Evolutionary conservation across 345 rosid genomes (phyloP).

Genomic region (Orychophragmus violaceus): DNA sequence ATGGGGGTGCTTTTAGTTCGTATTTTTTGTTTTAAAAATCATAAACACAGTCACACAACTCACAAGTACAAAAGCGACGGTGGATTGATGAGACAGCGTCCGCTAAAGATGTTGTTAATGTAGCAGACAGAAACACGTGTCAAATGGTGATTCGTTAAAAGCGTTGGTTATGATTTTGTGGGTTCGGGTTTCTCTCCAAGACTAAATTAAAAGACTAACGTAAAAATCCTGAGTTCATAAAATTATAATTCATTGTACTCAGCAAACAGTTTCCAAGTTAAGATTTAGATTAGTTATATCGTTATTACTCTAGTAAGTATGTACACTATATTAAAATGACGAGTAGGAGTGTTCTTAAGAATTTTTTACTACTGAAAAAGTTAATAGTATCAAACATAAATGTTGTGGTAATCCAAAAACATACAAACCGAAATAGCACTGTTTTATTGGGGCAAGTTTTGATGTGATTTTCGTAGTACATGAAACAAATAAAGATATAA

Average conservation of each 20-base stretch:
- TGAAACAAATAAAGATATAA: not conserved
- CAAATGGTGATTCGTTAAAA: conserved; percentile 21
- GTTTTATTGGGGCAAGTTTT: not conserved
- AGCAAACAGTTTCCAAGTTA: not conserved
- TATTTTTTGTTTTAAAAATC: conserved; percentile 5
- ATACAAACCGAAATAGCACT: no score
- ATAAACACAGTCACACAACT: not conserved
- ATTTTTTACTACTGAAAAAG: not conserved
- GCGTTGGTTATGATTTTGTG: conserved; percentile 33
- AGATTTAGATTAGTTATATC: not conserved
- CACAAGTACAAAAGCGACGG: not conserved
- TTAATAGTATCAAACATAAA: not conserved
- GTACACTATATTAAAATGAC: not conserved
- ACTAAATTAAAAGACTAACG: not conserved
- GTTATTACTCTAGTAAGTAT: not conserved
- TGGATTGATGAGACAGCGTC: conserved; percentile 18
- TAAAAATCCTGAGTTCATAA: no score
- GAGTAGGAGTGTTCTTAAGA: not conserved
- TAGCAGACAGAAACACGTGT: conserved; percentile 69
- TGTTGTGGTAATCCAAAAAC: no score
- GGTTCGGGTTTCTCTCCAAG: conserved; percentile 4
- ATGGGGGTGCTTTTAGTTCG: no score
- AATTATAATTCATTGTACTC: not conserved
- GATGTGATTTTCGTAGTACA: not conserved
- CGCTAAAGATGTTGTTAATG: conserved; percentile 36